Conservation (phyloP, 129 eudicot genomes). For the Kitagawia praeruptora region DNA sequence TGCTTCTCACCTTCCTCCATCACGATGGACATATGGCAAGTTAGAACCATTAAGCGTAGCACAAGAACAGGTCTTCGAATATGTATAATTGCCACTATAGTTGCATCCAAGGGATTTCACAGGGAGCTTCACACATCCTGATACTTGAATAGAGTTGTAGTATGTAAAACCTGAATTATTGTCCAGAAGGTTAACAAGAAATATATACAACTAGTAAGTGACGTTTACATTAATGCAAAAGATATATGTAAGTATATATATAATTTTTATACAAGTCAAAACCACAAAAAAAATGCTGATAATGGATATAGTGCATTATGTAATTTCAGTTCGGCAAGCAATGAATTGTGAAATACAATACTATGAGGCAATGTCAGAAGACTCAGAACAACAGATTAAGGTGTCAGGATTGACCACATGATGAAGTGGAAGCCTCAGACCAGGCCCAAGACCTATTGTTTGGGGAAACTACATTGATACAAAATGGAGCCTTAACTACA, state of each 20-base stretch:
- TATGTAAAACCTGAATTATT: slow-evolving; percentile 46
- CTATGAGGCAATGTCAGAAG: neutral
- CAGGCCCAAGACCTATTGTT: neutral
- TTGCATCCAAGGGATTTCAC: slow-evolving; percentile 53
- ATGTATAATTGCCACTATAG: slow-evolving; percentile 51
- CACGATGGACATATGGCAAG: slow-evolving; percentile 76
- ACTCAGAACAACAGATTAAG: neutral
- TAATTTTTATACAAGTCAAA: neutral
- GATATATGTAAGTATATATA: too few species aligned
- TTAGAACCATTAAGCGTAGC: slow-evolving; percentile 71
- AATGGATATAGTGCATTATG: neutral
- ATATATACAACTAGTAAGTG: neutral
- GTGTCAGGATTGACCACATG: neutral
- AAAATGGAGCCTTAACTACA: neutral
- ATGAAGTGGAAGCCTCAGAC: neutral
- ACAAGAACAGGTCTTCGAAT: slow-evolving; percentile 75
- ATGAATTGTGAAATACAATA: neutral
- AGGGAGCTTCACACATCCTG: slow-evolving; percentile 41
- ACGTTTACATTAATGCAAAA: neutral
- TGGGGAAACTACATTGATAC: neutral
- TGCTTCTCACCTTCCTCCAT: slow-evolving; percentile 76
- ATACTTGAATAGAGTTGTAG: slow-evolving; percentile 33
- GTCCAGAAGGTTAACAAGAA: neutral
- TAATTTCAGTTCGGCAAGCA: neutral
- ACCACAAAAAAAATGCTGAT: neutral